These are phyloP conservation scores for Puccinia triticina DNA, from an alignment of 1,284 basidiomycete genomes.

Conservation along the genomic window DNA sequence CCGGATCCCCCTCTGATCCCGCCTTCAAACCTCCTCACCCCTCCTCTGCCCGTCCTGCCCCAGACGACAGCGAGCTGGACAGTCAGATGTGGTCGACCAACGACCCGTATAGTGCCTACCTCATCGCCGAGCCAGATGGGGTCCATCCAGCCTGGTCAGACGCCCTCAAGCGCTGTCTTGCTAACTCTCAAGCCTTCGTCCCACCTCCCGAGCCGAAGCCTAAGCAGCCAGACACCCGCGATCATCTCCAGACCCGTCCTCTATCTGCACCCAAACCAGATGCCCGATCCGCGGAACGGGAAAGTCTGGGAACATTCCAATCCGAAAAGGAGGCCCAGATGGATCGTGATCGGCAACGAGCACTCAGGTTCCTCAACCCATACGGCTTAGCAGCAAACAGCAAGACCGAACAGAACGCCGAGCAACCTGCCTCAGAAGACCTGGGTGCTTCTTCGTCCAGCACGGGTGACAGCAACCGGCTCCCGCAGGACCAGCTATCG, in stretches of 20 bases:
- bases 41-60: not conserved
- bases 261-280: not conserved
- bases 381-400: not conserved
- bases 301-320: not conserved
- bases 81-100: conserved; percentile 19
- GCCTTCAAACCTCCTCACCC: conserved; percentile 38
- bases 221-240: not conserved
- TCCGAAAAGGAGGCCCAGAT: conserved; percentile 10
- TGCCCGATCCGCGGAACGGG: not conserved
- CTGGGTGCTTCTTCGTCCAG: not conserved
- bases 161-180: conserved; percentile 31
- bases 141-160: conserved; percentile 39
- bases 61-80: conserved; percentile 31
- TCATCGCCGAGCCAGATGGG: conserved; percentile 41
- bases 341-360: not conserved
- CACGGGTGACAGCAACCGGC: not conserved
- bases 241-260: not conserved
- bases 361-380: conserved; percentile 22
- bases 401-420: not conserved
- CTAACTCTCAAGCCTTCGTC: conserved; percentile 36
- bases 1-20: conserved; percentile 44
- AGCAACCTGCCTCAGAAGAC: not conserved
- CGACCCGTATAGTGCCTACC: conserved; percentile 30
- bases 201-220: conserved; percentile 15
- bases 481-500: conserved; percentile 31